phyloP scores from a whole-genome alignment of 2,329 filamentous ascomycete genomes.

The Hymenoscyphus albidus region DNA sequence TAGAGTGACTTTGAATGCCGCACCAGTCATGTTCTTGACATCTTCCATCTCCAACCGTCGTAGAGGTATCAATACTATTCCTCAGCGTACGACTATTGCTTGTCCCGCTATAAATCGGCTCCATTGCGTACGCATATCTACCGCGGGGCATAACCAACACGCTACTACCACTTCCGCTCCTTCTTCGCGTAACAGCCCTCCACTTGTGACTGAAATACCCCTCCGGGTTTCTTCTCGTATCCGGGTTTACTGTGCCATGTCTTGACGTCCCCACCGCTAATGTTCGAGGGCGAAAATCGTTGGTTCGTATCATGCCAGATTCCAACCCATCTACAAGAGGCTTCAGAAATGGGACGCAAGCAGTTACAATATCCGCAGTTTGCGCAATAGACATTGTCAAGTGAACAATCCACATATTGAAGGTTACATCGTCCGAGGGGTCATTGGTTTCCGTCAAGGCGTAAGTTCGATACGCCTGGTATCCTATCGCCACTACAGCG shows the following conservation, averaged over 20 bases:
- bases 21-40: conserved; percentile 3
- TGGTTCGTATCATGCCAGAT: conserved; percentile 15
- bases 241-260: not conserved
- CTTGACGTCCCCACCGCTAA: not conserved
- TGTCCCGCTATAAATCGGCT: conserved; percentile 1
- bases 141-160: not conserved
- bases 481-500: conserved; percentile 3
- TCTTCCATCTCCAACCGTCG: not conserved
- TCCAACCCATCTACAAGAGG: conserved; percentile 18
- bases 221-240: not conserved
- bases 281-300: conserved; percentile 11
- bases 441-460: not conserved
- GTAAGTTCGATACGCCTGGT: not conserved
- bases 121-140: conserved; percentile 3
- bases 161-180: not conserved
- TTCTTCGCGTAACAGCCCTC: not conserved
- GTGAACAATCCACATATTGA: conserved; percentile 4
- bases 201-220: not conserved
- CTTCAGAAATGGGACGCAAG: conserved; percentile 21
- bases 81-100: not conserved
- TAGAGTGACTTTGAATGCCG: not conserved
- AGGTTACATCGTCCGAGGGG: not conserved
- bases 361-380: conserved; percentile 16
- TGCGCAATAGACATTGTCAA: conserved; percentile 10
- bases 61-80: not conserved